Conservation (phyloP, 352 stramenopile genomes). For the Phytophthora vignae region DNA sequence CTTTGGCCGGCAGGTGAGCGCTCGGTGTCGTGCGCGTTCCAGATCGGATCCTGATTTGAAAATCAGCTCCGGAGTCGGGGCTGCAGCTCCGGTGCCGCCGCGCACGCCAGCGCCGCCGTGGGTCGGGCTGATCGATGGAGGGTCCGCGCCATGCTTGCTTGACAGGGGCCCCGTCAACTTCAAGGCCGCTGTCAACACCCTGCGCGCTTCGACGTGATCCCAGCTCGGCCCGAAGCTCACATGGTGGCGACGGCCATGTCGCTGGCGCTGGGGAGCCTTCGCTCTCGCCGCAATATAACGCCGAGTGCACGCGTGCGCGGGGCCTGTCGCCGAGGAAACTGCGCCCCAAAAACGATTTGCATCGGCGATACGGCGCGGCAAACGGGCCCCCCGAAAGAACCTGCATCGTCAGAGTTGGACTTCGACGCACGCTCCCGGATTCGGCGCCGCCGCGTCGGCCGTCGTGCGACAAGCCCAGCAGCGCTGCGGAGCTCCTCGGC, state of each 20-base stretch:
- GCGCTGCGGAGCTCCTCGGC: background rate
- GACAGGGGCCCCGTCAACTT: background rate
- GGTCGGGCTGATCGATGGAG: background rate
- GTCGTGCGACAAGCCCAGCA: conserved; percentile 24
- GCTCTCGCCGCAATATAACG: too few species aligned
- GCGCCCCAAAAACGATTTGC: background rate
- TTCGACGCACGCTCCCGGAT: conserved; percentile 39
- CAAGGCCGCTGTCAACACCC: background rate
- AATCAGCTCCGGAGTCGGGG: conserved; percentile 27
- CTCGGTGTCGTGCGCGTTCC: conserved; percentile 30
- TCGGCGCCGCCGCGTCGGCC: conserved; percentile 16
- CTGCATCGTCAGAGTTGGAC: conserved; percentile 25
- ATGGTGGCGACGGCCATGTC: background rate
- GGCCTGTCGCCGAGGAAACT: conserved; percentile 25
- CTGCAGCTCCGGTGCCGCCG: conserved; percentile 4
- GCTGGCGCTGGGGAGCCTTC: background rate
- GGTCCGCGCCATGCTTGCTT: conserved; percentile 2
- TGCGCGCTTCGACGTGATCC: background rate
- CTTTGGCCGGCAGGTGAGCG: conserved; percentile 19
- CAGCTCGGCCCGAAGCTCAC: background rate
- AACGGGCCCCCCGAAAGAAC: conserved; percentile 23
- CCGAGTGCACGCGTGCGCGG: background rate
- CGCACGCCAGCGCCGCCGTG: conserved; percentile 7
- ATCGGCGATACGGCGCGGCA: conserved; percentile 13
- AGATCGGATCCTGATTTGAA: conserved; percentile 30